Evolutionary conservation across 2,329 filamentous ascomycete genomes (phyloP), one percentile per base, ranked within the genome.

Genomic region (Cryphonectria naterciae): DNA sequence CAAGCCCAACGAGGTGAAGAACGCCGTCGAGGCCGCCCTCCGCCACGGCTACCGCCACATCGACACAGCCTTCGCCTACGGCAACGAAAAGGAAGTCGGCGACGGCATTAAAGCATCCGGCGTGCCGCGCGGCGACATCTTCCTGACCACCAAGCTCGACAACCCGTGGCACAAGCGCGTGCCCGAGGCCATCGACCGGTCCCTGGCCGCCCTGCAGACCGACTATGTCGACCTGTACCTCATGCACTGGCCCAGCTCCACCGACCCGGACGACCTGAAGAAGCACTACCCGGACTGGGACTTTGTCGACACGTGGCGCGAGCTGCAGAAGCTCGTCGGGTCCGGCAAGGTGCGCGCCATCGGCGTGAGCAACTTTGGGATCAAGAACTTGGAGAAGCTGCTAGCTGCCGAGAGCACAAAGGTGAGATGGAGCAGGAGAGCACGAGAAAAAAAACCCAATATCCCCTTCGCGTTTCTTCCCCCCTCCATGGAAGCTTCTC

Each of bases 311-410:
- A 96, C 93, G 37, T 97, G 87, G 88, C 83, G 85, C 72, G 90
- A 91, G 83, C 84, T 93, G 85, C 89, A 92, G 82, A 92, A 91
- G 85, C 84, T 93, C 63, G 83, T 89, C 35, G 87, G 81, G 15
- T 89, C 87, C 61, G 90, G 91, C 79, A 93, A 93, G 81, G 92
- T 92, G 67, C 88, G 86, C 81, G 93, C 93, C 84, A 94, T 95
- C 79, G 93, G 93, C 76, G 92, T 96, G 70, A 94, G 92, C 81
- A 97, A 97, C 86, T 96, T 97, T 80, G 91, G 87, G 74, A 93
- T 95, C 79, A 88, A 85, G 80, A 93, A 96, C 82, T 84, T 96
- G 52, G 92, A 95, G 85, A 92, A 88, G 80, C 86, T 96, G 71
- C 85, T 96, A 73, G 89, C 86, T 75, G 87, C 92, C 75, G 86